Evolutionary conservation across 2,329 filamentous ascomycete genomes (phyloP).

Genomic region (Exophiala viscosa): DNA sequence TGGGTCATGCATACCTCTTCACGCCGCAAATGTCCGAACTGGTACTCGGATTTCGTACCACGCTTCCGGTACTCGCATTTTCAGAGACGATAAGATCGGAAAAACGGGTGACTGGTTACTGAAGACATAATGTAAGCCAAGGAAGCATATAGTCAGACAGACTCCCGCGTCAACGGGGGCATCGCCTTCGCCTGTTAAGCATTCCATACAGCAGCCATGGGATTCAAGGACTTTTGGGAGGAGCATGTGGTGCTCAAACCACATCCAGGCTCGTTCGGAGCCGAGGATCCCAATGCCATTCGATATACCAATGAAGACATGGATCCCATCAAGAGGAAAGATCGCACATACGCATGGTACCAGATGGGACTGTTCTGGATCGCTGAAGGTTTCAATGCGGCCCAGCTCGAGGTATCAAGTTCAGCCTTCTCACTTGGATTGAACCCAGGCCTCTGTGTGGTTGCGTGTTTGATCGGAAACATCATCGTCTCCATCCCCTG

Average conservation of each 20-base stretch:
- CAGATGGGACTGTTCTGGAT: constrained; percentile 18
- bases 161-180: too few species aligned
- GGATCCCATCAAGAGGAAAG: constrained; percentile 14
- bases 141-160: background rate
- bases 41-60: too few species aligned
- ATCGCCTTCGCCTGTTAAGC: too few species aligned
- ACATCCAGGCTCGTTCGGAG: constrained; percentile 8
- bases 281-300: constrained; percentile 5
- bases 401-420: constrained; percentile 12
- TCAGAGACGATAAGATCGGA: too few species aligned
- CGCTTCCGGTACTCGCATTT: too few species aligned
- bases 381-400: constrained; percentile 14
- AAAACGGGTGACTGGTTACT: too few species aligned
- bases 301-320: constrained; percentile 15
- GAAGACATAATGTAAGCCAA: background rate
- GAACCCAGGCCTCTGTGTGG: constrained; percentile 12
- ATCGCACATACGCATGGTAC: constrained; percentile 15
- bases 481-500: constrained; percentile 16
- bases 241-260: constrained; percentile 15
- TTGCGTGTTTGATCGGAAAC: constrained; percentile 10
- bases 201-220: background rate
- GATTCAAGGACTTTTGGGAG: constrained; percentile 8
- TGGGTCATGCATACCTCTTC: too few species aligned
- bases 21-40: too few species aligned
- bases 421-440: constrained; percentile 14